Evolutionary conservation across 306 rosid genomes (phyloP).

Genomic region (Cajanus cajan): DNA sequence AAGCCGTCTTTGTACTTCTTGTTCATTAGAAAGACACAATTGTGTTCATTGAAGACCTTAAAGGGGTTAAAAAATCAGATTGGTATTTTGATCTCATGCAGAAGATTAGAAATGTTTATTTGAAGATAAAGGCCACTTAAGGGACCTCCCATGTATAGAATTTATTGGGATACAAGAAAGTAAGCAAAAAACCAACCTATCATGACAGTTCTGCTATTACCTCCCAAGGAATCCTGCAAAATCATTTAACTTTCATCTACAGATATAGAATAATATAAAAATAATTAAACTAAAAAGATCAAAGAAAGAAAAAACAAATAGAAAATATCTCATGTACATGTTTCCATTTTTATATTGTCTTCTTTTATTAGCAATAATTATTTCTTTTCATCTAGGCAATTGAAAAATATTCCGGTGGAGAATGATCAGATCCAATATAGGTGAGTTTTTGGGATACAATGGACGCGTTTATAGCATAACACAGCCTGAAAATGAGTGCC

Average conservation of each 20-base stretch:
- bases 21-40: background rate
- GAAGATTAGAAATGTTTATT: constrained; percentile 1
- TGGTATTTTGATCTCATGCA: constrained; percentile 8
- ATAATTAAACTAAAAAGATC: background rate
- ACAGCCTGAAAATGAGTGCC: background rate
- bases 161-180: background rate
- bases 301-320: background rate
- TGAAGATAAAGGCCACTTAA: background rate
- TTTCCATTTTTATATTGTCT: constrained; percentile 10
- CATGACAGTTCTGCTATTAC: constrained; percentile 99
- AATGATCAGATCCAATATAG: constrained; percentile 14
- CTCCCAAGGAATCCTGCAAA: constrained; percentile 99
- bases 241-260: constrained; percentile 30
- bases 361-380: constrained; percentile 14
- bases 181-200: constrained; percentile 60
- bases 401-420: constrained; percentile 13
- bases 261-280: constrained; percentile 6
- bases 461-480: background rate
- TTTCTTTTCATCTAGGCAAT: constrained; percentile 10
- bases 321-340: background rate
- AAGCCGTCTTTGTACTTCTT: constrained; percentile 18
- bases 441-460: constrained; percentile 12
- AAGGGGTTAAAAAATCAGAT: background rate
- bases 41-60: background rate
- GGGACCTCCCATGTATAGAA: background rate